Base-by-base conservation (phyloP, 768 basidiomycete genomes). In the Lactarius tabidus region DNA sequence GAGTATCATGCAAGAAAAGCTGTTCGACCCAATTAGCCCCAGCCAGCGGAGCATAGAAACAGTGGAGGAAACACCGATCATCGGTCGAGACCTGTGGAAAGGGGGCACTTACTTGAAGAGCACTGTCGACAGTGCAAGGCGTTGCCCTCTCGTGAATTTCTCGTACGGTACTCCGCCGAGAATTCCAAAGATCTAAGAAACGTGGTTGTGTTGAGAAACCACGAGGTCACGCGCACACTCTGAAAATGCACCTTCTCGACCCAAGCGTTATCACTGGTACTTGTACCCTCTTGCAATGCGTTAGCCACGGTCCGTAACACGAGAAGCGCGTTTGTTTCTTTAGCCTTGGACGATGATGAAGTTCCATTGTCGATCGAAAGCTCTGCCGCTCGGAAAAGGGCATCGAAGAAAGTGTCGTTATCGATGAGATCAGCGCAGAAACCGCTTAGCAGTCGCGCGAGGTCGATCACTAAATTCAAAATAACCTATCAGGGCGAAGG, bases 261-360 rank as follows among this genome's bases (percentile, higher is more conserved):
- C 88, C 88, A 88, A 23, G 70, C 69, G 29, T 77, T 80, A 57
- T 83, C 80, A 7, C 73, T 75, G 45, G 81, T 67, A 6, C 69
- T 72, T 8, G 78, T 74, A 20, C 78, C 80, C 3, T 87, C 87
- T 69, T 87, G 83, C 72, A 95, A 87, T 38, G 82, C 77, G 74
- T 99, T 99, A 31, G 91, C 86, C 39, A 97, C 70, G 0, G 86
- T 88, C 38, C 95, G 83, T 57, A 97, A 78, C 2, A 90, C 79
- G 29, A 99, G 80, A 65, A 96, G 79, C 1, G 88, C 81, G 72
- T 98, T 98, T 20, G 89, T 96, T 73, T 97, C 95, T 63, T 87
- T 80, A 8, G 85, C 74, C 75, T 93, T 97, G 4, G 79, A 74
- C 39, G 89, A 73, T 0, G 87, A 80, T n/a, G 75, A 73, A 33